A percentile compares a stretch with the other conserved stretches of the same genome.
These are phyloP conservation scores for Crataegus laevigata DNA, from an alignment of 306 rosid genomes.

Conservation along the genomic window DNA sequence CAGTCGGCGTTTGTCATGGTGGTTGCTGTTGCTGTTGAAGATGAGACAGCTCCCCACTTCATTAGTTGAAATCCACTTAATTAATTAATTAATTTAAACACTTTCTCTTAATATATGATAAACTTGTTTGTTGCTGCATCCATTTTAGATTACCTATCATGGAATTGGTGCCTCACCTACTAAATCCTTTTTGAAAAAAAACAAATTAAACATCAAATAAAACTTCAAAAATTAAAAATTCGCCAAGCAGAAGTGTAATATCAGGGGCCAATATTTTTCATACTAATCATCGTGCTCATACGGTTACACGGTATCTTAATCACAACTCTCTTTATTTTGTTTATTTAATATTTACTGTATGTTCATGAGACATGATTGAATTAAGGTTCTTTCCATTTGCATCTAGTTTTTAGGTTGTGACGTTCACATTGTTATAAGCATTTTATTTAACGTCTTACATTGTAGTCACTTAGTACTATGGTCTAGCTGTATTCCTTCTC, in stretches of 20 bases:
- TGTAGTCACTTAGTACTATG: too few relatives aligned
- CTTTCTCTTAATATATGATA: not conserved
- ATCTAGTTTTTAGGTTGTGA: too few relatives aligned
- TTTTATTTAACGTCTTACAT: too few relatives aligned
- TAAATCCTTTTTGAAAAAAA: not conserved
- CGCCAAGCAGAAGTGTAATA: not conserved
- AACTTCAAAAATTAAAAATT: not conserved
- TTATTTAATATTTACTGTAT: too few relatives aligned
- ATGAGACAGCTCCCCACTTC: slow-evolving; percentile 31
- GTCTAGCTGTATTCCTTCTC: too few relatives aligned
- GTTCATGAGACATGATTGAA: too few relatives aligned
- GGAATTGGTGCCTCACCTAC: slow-evolving; percentile 40
- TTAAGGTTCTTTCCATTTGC: too few relatives aligned
- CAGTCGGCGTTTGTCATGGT: not conserved
- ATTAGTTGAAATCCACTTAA: not conserved
- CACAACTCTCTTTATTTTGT: not conserved
- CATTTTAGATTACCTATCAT: slow-evolving; percentile 49
- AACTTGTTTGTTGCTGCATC: slow-evolving; percentile 46
- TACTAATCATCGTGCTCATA: not conserved
- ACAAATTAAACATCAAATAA: not conserved
- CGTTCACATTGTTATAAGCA: too few relatives aligned
- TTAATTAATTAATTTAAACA: not conserved
- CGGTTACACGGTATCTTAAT: not conserved
- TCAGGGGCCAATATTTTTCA: not conserved
- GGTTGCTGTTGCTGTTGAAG: slow-evolving; percentile 23